Evolutionary conservation across 2,329 filamentous ascomycete species (phyloP).

Genomic region (Aspergillus sp.): DNA sequence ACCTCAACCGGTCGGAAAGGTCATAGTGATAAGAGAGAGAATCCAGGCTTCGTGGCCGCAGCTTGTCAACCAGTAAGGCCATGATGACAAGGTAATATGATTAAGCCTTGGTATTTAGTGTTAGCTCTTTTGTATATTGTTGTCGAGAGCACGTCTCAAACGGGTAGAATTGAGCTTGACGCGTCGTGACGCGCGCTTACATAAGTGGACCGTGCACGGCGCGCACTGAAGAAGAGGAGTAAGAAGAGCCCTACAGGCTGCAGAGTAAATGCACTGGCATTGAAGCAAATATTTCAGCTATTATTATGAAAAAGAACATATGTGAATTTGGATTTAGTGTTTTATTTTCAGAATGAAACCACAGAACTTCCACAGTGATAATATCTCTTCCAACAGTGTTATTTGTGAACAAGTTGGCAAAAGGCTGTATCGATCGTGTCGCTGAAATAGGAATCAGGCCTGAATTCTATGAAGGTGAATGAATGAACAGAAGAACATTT

Average conservation of each 20-base stretch:
- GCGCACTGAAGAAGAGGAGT: too few species aligned
- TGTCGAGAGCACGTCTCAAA: conserved; percentile 5
- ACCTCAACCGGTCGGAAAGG: conserved; percentile 76
- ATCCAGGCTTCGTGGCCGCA: conserved; percentile 47
- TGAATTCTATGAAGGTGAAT: too few species aligned
- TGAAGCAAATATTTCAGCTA: too few species aligned
- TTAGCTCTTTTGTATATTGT: neutral
- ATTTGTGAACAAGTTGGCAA: too few species aligned
- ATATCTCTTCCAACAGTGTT: too few species aligned
- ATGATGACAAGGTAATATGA: conserved; percentile 32
- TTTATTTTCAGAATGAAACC: too few species aligned
- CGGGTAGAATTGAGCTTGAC: conserved; percentile 19
- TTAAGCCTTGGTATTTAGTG: neutral
- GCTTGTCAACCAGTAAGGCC: conserved; percentile 60
- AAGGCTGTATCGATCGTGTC: too few species aligned
- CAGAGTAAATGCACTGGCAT: neutral
- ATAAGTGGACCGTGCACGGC: conserved; percentile 27
- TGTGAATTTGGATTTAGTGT: too few species aligned
- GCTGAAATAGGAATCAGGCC: too few species aligned
- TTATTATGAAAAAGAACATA: too few species aligned
- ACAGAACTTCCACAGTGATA: too few species aligned
- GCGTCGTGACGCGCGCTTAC: conserved; percentile 37
- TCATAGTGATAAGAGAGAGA: conserved; percentile 78
- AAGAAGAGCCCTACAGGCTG: neutral
- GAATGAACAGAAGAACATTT: too few species aligned